These are phyloP conservation scores for Cercophora samala DNA, from an alignment of 495 filamentous ascomycete genomes.

Conservation along the genomic window DNA sequence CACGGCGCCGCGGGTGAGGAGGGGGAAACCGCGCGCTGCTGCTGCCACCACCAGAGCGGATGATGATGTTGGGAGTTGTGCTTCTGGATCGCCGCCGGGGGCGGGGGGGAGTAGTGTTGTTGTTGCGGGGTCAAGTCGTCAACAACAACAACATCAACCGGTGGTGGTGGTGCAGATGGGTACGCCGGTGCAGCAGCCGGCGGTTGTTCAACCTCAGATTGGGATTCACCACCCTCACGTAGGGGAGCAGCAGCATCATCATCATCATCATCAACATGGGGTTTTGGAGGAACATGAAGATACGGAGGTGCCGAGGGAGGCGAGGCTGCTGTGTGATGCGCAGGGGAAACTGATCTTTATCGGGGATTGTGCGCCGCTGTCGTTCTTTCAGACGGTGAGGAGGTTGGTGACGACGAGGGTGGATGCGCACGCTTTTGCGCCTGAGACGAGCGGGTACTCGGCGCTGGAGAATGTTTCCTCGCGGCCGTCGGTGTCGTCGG, in stretches of 20 bases:
- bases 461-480: slow-evolving; percentile 54
- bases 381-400: slow-evolving; percentile 64
- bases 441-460: slow-evolving; percentile 61
- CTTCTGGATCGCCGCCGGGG: not conserved
- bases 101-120: too few species aligned
- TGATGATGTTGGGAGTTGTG: too few species aligned
- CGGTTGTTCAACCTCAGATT: too few species aligned
- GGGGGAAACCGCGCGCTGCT: slow-evolving; percentile 9
- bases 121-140: not conserved
- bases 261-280: not conserved
- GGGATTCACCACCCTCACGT: not conserved
- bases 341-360: slow-evolving; percentile 62
- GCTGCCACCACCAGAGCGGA: too few species aligned
- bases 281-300: slow-evolving; percentile 35
- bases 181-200: not conserved
- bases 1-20: slow-evolving; percentile 24
- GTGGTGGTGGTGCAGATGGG: not conserved
- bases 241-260: not conserved
- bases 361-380: slow-evolving; percentile 65
- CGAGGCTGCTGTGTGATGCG: slow-evolving; percentile 55
- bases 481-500: slow-evolving; percentile 1
- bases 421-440: slow-evolving; percentile 60
- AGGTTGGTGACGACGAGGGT: slow-evolving; percentile 62
- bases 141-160: too few species aligned
- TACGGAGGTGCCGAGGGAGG: slow-evolving; percentile 46